These are phyloP conservation scores for Ophiosphaerella herpotricha DNA, from an alignment of 2,329 filamentous ascomycete genomes.

Conservation along the genomic window DNA sequence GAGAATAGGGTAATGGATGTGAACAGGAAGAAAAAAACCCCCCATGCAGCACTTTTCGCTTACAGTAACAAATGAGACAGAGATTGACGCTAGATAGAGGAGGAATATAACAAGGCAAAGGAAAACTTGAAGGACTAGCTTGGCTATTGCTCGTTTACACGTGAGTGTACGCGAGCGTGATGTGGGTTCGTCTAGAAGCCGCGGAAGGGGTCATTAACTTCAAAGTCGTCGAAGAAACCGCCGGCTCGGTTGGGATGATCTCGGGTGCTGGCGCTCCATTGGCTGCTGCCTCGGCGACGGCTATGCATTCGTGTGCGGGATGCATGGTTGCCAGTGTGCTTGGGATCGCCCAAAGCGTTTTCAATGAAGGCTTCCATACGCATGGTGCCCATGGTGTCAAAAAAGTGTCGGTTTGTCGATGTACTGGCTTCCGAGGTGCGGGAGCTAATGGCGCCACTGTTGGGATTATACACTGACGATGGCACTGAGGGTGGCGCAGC, in stretches of 20 bases:
- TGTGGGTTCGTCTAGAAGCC: constrained; percentile 33
- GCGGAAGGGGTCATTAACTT: constrained; percentile 42
- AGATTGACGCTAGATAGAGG: not conserved
- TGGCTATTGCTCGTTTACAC: constrained; percentile 1
- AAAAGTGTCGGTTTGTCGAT: constrained; percentile 65
- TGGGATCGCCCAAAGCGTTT: constrained; percentile 41
- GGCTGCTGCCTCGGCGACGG: constrained; percentile 40
- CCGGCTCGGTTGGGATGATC: constrained; percentile 32
- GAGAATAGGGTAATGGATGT: constrained; percentile 3
- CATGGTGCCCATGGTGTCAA: constrained; percentile 84
- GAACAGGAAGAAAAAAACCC: not conserved
- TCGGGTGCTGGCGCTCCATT: constrained; percentile 43
- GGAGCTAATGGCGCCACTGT: constrained; percentile 50
- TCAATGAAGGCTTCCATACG: constrained; percentile 97
- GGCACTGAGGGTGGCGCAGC: constrained; percentile 41
- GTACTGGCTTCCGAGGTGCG: constrained; percentile 58
- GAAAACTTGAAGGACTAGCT: not conserved
- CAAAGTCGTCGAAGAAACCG: constrained; percentile 41
- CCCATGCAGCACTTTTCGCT: not conserved
- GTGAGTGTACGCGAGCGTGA: not conserved
- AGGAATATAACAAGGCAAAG: constrained; percentile 1
- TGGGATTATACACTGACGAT: constrained; percentile 47
- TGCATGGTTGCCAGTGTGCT: constrained; percentile 12
- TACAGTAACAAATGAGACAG: constrained; percentile 7
- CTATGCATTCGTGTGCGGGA: constrained; percentile 28